phyloP scores from a whole-genome alignment of 2,329 filamentous ascomycete species.

The Aspergillus caelatus region DNA sequence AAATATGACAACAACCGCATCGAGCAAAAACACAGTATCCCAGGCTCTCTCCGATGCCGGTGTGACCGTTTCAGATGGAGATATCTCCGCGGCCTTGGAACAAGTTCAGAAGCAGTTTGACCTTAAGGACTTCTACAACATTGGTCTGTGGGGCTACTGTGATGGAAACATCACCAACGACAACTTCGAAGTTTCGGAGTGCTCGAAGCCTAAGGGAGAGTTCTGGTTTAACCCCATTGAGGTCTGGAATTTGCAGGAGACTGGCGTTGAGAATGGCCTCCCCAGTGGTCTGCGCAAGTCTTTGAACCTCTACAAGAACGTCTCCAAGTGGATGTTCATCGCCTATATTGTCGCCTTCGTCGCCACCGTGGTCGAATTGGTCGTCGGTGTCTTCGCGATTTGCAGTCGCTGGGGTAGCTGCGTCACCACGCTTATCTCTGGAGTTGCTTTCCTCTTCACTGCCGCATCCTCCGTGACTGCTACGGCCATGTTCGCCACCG shows the following conservation, averaged over 20 bases:
- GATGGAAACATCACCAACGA: conserved; percentile 59
- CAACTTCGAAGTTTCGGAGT: conserved; percentile 58
- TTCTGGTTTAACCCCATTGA: conserved; percentile 77
- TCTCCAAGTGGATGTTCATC: conserved; percentile 81
- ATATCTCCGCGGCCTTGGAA: conserved; percentile 41
- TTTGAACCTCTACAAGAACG: conserved; percentile 71
- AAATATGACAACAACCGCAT: conserved; percentile 58
- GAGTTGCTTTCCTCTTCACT: conserved; percentile 58
- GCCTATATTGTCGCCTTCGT: conserved; percentile 75
- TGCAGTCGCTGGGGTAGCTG: conserved; percentile 82
- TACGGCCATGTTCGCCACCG: conserved; percentile 71
- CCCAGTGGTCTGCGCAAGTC: conserved; percentile 68
- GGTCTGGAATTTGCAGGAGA: conserved; percentile 62
- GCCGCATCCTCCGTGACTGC: conserved; percentile 71
- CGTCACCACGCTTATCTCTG: conserved; percentile 75
- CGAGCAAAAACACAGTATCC: conserved; percentile 32
- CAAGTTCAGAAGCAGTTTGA: conserved; percentile 51
- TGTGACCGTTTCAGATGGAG: conserved; percentile 40
- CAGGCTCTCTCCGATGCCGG: conserved; percentile 37
- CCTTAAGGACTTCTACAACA: conserved; percentile 75
- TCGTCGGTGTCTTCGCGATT: conserved; percentile 79
- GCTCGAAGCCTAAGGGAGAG: conserved; percentile 70
- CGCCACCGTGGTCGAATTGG: conserved; percentile 69
- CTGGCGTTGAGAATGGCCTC: conserved; percentile 62
- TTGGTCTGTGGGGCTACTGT: conserved; percentile 90